Conservation (phyloP, 768 basidiomycete genomes). For the Punctularia strigosozonata region DNA sequence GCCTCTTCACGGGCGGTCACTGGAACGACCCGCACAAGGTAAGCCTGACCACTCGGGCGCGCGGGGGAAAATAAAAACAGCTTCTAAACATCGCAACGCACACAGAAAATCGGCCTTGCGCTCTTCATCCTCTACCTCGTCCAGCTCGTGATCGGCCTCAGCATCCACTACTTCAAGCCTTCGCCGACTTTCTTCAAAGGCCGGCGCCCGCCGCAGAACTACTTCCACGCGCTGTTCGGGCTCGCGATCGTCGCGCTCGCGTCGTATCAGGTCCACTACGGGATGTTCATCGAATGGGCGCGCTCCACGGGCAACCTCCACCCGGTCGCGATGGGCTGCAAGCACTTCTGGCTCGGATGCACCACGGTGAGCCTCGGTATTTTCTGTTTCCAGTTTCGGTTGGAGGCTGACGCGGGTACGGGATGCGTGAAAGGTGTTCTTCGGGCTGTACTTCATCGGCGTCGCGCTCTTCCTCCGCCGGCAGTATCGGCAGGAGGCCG, state of each 20-base stretch:
- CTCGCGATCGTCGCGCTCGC: conserved; percentile 14
- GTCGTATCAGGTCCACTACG: conserved; percentile 8
- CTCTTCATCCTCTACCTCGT: conserved; percentile 14
- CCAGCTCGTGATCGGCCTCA: conserved; percentile 12
- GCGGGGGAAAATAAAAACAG: not conserved
- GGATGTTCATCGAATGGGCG: not conserved
- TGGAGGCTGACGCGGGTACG: too few relatives aligned
- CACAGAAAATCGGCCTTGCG: conserved; percentile 13
- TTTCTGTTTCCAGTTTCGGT: too few relatives aligned
- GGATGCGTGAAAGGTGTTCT: too few relatives aligned
- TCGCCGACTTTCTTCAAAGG: conserved; percentile 2
- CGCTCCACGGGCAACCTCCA: not conserved
- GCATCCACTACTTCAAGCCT: conserved; percentile 18
- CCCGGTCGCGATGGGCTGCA: too few relatives aligned
- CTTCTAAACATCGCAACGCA: not conserved
- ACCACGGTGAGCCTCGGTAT: too few relatives aligned
- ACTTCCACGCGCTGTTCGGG: conserved; percentile 15
- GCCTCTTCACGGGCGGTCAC: conserved; percentile 6
- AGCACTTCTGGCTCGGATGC: too few relatives aligned
- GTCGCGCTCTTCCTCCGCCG: too few relatives aligned
- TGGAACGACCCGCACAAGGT: conserved; percentile 14
- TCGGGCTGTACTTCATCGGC: too few relatives aligned
- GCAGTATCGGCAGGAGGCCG: too few relatives aligned
- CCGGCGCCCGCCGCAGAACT: conserved; percentile 16
- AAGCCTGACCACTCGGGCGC: not conserved